Evolutionary conservation across 176 grass and related monocot genomes (phyloP).

Genomic region (Alloteropsis semialata): DNA sequence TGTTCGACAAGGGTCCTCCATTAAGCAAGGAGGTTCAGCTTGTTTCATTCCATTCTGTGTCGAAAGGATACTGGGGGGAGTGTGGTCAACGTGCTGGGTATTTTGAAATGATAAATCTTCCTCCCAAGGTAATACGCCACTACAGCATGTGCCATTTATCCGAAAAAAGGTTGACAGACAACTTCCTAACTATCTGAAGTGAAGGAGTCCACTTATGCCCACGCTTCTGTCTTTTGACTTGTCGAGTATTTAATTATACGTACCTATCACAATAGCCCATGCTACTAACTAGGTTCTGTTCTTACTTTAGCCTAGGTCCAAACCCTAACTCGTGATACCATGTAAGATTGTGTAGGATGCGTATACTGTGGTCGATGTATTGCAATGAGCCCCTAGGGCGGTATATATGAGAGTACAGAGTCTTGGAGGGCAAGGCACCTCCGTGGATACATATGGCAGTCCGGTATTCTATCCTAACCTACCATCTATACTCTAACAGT

Average conservation of each 20-base stretch:
- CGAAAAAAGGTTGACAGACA: not conserved
- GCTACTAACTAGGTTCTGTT: slow-evolving; percentile 2
- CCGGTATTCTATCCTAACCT: too few species aligned
- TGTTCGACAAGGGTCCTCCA: slow-evolving; percentile 76
- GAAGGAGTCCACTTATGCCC: not conserved
- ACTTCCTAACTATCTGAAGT: not conserved
- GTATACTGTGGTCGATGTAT: too few species aligned
- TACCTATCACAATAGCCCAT: not conserved
- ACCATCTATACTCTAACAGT: too few species aligned
- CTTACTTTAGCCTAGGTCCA: too few species aligned
- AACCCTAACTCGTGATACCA: too few species aligned
- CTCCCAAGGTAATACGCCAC: slow-evolving; percentile 62
- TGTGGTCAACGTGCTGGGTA: slow-evolving; percentile 95
- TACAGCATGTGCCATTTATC: slow-evolving; percentile 9
- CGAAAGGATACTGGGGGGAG: slow-evolving; percentile 97
- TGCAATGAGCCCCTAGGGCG: too few species aligned
- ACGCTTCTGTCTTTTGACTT: not conserved
- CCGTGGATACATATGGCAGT: too few species aligned
- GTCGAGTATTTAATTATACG: not conserved
- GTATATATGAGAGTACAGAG: too few species aligned
- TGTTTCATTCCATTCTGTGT: slow-evolving; percentile 94
- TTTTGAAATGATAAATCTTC: slow-evolving; percentile 96
- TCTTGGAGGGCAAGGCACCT: too few species aligned
- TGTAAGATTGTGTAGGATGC: too few species aligned
- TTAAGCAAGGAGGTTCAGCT: slow-evolving; percentile 84